Base-by-base conservation (phyloP, 1,284 basidiomycete genomes). In the Heterobasidion irregulare region DNA sequence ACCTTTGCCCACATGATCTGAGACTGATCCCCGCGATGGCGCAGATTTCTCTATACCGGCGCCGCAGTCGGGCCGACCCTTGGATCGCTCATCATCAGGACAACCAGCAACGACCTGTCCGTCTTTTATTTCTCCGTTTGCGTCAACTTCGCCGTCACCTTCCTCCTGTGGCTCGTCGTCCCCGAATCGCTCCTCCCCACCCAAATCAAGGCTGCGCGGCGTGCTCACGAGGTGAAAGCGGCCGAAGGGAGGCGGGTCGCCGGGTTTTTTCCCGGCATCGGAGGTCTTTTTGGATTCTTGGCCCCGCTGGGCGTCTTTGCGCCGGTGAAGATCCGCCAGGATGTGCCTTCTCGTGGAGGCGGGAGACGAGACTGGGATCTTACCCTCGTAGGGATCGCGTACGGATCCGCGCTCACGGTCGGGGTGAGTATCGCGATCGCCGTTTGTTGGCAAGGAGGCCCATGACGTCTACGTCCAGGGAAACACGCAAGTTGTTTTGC, bases 61-160 rank as follows among this genome's bases (percentile, higher is more conserved):
- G 76, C 89, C 63, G 83, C 84, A 0, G 18, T 87, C 10, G 92
- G 92, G 0, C 92, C 92, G 0, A 76, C 83, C 1, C 57, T 93
- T 0, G 89, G 90, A 13, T 77, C 80, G 41, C 58, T 87, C 34
- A 65, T 93, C 46, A 82, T 93, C 62, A 76, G 72, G 45, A 65
- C 70, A 16, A 87, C 85, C 0, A 77, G 76, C 9, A 66, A 75
- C 51, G 68, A 83, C 15, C 70, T 94, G 54, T 79, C 79, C 0
- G 83, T 89, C 16, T 93, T 93, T 74, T 93, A 89, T 66, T 63
- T 84, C 56, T 77, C 84, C 8, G 63, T 72, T 5, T 55, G 61
- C n/a, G 57, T 78, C 2, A 81, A 87, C 59, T 18, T 75, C 15
- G 6, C 80, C 38, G 85, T 80, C 62, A 68, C 77, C 1, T 52